Percentiles rank a stretch among this genome's conserved stretches.
Conservation (phyloP, 768 basidiomycete species). For the Myochromella boudieri region DNA sequence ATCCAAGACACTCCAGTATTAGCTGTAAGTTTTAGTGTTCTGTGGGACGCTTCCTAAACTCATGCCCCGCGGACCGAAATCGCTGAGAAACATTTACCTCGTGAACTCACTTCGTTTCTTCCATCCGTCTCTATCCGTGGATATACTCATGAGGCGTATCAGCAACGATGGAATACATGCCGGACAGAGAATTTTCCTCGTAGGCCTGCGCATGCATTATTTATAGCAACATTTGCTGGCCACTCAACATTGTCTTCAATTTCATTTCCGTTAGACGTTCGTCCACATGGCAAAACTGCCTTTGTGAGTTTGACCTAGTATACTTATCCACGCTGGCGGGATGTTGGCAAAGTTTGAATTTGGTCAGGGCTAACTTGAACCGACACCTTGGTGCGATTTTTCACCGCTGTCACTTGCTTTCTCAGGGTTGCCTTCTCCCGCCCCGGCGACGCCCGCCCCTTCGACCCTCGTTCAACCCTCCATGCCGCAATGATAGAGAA, state of each 20-base stretch:
- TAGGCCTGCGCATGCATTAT: too few species aligned
- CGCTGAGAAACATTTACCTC: background rate
- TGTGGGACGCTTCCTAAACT: conserved; percentile 2
- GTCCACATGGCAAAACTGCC: too few species aligned
- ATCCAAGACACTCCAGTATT: background rate
- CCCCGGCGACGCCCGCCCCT: too few species aligned
- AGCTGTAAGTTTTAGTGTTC: background rate
- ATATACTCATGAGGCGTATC: background rate
- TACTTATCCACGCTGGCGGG: too few species aligned
- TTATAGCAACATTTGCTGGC: too few species aligned
- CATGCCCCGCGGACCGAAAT: conserved; percentile 6
- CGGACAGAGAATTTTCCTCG: too few species aligned
- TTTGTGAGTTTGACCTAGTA: too few species aligned
- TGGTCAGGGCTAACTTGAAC: too few species aligned
- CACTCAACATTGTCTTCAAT: background rate
- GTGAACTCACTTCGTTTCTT: background rate
- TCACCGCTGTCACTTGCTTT: background rate
- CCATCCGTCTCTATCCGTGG: background rate
- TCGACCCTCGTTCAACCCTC: conserved; percentile 2
- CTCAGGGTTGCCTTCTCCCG: conserved; percentile 4
- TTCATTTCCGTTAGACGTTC: background rate
- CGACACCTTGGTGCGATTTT: too few species aligned
- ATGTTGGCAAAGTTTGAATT: too few species aligned
- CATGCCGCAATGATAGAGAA: too few species aligned
- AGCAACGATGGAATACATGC: conserved; percentile 1